Evolutionary conservation across 1,284 basidiomycete genomes (phyloP), one percentile per base, ranked within the genome.

Genomic region (Inonotus hispidus): DNA sequence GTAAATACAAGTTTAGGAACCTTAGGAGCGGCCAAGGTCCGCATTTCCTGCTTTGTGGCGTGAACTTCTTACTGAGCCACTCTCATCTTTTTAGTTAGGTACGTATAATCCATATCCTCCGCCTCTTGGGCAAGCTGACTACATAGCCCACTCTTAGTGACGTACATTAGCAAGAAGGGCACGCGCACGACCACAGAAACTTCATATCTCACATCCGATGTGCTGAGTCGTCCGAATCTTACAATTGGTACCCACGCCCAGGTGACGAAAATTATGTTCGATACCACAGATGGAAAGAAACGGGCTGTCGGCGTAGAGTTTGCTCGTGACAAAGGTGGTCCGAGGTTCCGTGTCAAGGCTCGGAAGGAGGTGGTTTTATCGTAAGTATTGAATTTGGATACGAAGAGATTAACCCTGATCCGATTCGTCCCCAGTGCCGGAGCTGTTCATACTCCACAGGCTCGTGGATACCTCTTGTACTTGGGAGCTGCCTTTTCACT

Each of bases 281-380:
- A 67, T 1, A 60, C 43, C 19, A 32, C 23, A 16, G 58, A 37
- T 32, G 56, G 54, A 14, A 63, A 57, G 25, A 66, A 62, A 16
- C 63, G 64, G 1, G 70, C 69, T 35, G 58, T 67, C 16, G 69
- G 69, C 7, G 68, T 70, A 13, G 68, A 70, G 35, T 69, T 69
- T 57, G 59, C 65, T 16, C 43, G 61, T 16, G 53, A 25, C 14
- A 63, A 60, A n/a, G 62, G 45, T 1, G 56, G 45, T 13, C 37
- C 59, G n/a, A 23, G 59, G 5, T 67, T 64, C 54, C 60, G 60
- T 16, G 69, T 64, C 1, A 58, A 57, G 23, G 67, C 66, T 2
- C 63, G 60, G 56, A 65, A 60, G 19, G 67, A 71, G 43, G 66
- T 69, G 23, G 50, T 71, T 41, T 53, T 71, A 10, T 64, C 64